Conservation (phyloP, 192 early-diverging fungal species). For the Umbelopsis sp. region DNA sequence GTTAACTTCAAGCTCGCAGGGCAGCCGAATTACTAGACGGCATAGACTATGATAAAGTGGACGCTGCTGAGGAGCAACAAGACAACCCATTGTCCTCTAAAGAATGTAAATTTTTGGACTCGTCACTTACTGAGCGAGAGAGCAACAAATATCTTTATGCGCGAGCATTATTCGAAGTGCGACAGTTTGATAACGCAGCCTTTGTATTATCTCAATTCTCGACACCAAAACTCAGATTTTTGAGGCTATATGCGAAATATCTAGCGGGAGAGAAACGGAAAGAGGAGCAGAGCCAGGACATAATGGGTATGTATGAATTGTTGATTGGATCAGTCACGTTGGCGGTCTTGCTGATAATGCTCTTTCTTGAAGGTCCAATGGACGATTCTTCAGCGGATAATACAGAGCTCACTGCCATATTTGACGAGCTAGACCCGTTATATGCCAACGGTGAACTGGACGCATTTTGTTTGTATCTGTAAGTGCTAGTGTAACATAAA, state of each 20-base stretch:
- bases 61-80: background rate
- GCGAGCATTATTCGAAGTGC: slow-evolving; percentile 73
- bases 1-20: slow-evolving; percentile 37
- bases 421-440: slow-evolving; percentile 45
- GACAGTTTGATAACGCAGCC: slow-evolving; percentile 70
- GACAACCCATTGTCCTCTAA: slow-evolving; percentile 17
- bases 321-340: background rate
- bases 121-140: slow-evolving; percentile 36
- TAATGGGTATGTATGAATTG: slow-evolving; percentile 45
- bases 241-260: slow-evolving; percentile 80
- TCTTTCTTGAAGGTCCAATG: slow-evolving; percentile 36
- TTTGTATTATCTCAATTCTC: slow-evolving; percentile 50
- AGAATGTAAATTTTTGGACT: background rate
- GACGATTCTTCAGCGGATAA: slow-evolving; percentile 51
- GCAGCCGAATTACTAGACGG: slow-evolving; percentile 55
- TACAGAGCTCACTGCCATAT: slow-evolving; percentile 48
- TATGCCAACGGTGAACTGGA: slow-evolving; percentile 56
- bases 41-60: slow-evolving; percentile 21
- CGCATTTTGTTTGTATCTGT: slow-evolving; percentile 72
- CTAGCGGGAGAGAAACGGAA: slow-evolving; percentile 65
- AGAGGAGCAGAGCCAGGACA: slow-evolving; percentile 59
- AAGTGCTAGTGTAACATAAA: slow-evolving; percentile 21
- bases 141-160: slow-evolving; percentile 62
- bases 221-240: slow-evolving; percentile 63
- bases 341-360: background rate